These are phyloP conservation scores for Vinca major DNA, from an alignment of 305 asterid genomes.

Conservation along the genomic window DNA sequence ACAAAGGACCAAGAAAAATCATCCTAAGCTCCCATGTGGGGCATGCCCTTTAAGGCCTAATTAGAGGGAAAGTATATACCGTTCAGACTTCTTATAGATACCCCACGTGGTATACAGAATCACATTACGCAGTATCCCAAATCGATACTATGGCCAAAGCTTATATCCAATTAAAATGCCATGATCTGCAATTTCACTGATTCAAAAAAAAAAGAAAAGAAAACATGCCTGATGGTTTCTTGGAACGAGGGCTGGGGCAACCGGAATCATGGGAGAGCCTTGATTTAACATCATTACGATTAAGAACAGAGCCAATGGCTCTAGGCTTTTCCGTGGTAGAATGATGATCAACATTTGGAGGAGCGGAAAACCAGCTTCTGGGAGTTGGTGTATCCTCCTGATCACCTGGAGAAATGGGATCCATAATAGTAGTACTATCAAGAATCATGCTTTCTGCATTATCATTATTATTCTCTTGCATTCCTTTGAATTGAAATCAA, in stretches of 20 bases:
- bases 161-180: too few relatives aligned
- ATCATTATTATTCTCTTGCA: constrained; percentile 19
- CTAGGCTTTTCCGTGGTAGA: constrained; percentile 15
- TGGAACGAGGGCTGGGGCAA: constrained; percentile 21
- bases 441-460: constrained; percentile 18
- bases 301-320: constrained; percentile 2
- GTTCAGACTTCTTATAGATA: too few relatives aligned
- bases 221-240: constrained; percentile 39
- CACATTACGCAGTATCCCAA: too few relatives aligned
- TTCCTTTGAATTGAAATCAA: constrained; percentile 32
- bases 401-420: constrained; percentile 17
- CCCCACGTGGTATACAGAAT: too few relatives aligned
- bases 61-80: too few relatives aligned
- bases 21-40: too few relatives aligned
- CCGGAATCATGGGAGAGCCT: constrained; percentile 17
- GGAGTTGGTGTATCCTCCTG: constrained; percentile 19
- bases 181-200: too few relatives aligned
- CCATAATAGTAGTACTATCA: constrained; percentile 11
- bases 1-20: background rate
- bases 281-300: constrained; percentile 19
- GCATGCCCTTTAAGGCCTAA: too few relatives aligned
- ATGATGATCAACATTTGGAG: constrained; percentile 13
- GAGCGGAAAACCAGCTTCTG: constrained; percentile 26
- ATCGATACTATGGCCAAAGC: too few relatives aligned
- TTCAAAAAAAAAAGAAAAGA: too few relatives aligned